phyloP scores from a whole-genome alignment of 2,329 filamentous ascomycete genomes.

The Talaromyces sp. region DNA sequence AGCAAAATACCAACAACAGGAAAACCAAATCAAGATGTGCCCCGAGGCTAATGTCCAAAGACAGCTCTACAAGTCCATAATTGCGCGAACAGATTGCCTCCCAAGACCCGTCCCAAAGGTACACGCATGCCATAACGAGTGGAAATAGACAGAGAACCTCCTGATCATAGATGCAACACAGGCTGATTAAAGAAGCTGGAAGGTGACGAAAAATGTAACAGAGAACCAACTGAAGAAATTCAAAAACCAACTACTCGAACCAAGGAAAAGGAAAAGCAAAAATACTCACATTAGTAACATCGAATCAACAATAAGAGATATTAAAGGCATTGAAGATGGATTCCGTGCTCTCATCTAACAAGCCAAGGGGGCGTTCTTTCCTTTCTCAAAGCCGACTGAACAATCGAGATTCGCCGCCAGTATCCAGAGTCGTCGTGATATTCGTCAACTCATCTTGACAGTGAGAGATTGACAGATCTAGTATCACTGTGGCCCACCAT shows the following conservation, averaged over 20 bases:
- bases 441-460: not conserved
- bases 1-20: not conserved
- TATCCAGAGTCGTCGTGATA: not conserved
- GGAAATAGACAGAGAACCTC: conserved; percentile 12
- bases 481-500: conserved; percentile 1
- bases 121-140: conserved; percentile 2
- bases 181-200: not conserved
- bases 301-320: not conserved
- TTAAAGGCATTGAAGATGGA: conserved; percentile 8
- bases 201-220: not conserved
- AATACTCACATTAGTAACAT: not conserved
- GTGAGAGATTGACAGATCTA: not conserved
- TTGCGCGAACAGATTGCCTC: conserved; percentile 10
- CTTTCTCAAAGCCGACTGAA: conserved; percentile 6
- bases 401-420: conserved; percentile 3
- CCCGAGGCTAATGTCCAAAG: conserved; percentile 6
- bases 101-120: not conserved
- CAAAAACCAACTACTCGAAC: not conserved
- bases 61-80: conserved; percentile 4
- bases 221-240: not conserved
- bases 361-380: conserved; percentile 11
- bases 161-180: conserved; percentile 2
- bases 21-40: not conserved
- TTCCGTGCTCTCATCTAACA: conserved; percentile 13
- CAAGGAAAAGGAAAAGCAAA: not conserved